Evolutionary conservation across 1,284 basidiomycete genomes (phyloP), one percentile per base, ranked within the genome.

Genomic region (Pterulicium gracile): DNA sequence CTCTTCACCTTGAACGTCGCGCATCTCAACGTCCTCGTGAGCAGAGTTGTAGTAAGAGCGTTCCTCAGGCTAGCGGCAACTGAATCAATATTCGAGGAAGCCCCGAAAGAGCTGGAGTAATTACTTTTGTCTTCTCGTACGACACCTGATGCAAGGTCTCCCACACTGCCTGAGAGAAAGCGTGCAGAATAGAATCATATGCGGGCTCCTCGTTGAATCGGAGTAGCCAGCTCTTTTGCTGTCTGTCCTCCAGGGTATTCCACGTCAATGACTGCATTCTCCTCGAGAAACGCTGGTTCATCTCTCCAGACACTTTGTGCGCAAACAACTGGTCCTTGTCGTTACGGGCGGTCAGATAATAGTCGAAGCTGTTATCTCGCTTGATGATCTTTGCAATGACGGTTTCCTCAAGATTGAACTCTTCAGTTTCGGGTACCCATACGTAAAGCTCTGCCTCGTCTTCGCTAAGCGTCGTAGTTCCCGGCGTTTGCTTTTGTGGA

Each of bases 121-220:
- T n/a, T 51, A 82, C 87, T 75, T 93, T 92, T 40, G 81, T 78
- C 61, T 95, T 96, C 42, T 67, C 70, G 80, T 88, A 97, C 5
- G 78, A 70, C 23, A 71, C 69, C 51, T 80, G 73, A 64, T 97
- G 87, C 47, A 86, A 67, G 5, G 76, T 77, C 64, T 98, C 88
- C 88, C 92, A 98, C 52, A 88, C 62, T 50, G 77, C 80, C 52
- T 72, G 76, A 1, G 79, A 79, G 59, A 91, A 91, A 3, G 71
- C 69, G 40, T 72, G 66, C 55, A 84, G 74, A 66, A 91, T 90
- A 5, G 61, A 63, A 3, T 68, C 61, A 56, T 86, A 94, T 1
- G 69, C 69, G 21, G 77, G 77, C 49, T 71, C 59, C 13, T 68
- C 66, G 3, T 61, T 55, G 60, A 96, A 93, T 51, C 81, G 73